Conservation (phyloP, 306 rosid genomes). For the Dalbergia cochinchinensis region DNA sequence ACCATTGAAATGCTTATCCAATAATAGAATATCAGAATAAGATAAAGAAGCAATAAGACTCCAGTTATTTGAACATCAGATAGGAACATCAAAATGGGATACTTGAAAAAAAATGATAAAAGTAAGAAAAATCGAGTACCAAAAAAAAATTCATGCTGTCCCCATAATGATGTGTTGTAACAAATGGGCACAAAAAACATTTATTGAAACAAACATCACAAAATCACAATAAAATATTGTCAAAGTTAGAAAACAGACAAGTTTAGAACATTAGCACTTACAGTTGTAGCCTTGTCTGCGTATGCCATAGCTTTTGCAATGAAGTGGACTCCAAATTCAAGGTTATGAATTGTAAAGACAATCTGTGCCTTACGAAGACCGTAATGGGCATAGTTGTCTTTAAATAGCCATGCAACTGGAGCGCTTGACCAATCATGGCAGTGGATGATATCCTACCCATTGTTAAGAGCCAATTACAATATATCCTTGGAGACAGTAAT, state of each 20-base stretch:
- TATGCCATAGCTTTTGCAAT: conserved; percentile 79
- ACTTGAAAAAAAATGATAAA: no score
- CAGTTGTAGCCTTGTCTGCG: conserved; percentile 93
- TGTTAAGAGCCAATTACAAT: conserved; percentile 46
- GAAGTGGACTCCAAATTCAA: conserved; percentile 82
- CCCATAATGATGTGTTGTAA: no score
- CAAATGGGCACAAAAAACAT: no score
- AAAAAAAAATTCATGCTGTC: no score
- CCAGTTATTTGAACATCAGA: no score
- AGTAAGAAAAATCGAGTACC: no score
- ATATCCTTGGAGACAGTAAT: conserved; percentile 31
- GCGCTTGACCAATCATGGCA: conserved; percentile 99
- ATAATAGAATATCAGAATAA: conserved; percentile 24
- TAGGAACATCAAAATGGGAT: no score
- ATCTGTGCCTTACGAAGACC: conserved; percentile 87
- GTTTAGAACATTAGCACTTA: conserved; percentile 56
- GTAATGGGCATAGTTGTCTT: conserved; percentile 78
- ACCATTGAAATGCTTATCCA: conserved; percentile 18
- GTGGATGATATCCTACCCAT: conserved; percentile 90
- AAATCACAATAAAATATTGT: conserved; percentile 23
- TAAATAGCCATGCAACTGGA: conserved; percentile 95
- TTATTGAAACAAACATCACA: background rate
- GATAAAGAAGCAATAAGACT: conserved; percentile 26
- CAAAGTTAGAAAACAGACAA: conserved; percentile 7
- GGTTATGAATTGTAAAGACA: conserved; percentile 97